A percentile compares a stretch with the other conserved stretches of the same genome.
phyloP scores from a whole-genome alignment of 257 asterid genomes.

The Prunella vulgaris region DNA sequence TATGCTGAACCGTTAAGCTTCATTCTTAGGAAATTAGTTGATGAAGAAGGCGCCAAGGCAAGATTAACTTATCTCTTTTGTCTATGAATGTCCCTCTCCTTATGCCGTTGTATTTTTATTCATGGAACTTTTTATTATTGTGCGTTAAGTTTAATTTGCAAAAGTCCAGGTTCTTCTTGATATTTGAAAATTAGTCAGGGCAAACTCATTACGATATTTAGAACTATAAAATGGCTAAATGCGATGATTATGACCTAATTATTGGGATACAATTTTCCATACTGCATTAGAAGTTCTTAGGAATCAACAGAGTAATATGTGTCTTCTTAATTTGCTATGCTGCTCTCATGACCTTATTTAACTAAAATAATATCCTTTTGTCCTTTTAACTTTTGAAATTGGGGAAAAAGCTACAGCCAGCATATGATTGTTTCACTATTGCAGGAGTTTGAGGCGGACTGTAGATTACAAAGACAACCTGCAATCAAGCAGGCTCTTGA shows the following conservation, averaged over 20 bases:
- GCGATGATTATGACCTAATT: neutral
- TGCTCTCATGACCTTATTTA: conserved; percentile 3
- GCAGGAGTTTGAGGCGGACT: conserved; percentile 44
- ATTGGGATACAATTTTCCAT: neutral
- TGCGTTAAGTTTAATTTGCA: conserved; percentile 10
- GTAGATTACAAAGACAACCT: conserved; percentile 34
- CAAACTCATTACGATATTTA: neutral
- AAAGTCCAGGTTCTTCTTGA: neutral
- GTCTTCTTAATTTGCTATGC: neutral
- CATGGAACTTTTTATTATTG: neutral
- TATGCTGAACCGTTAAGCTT: conserved; percentile 51
- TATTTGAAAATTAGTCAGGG: neutral
- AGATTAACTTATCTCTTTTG: conserved; percentile 17
- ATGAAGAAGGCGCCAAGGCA: conserved; percentile 48
- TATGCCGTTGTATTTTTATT: conserved; percentile 2
- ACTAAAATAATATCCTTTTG: neutral
- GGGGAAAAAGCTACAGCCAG: neutral
- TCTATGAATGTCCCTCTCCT: neutral
- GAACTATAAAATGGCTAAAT: neutral
- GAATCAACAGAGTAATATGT: neutral
- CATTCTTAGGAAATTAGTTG: conserved; percentile 30
- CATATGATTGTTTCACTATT: conserved; percentile 18
- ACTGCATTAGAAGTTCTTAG: conserved; percentile 4
- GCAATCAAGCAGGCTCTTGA: conserved; percentile 43
- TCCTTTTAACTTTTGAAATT: neutral